Conservation (phyloP, 108 stramenopile genomes). For the Fragilaria crotonensis region DNA sequence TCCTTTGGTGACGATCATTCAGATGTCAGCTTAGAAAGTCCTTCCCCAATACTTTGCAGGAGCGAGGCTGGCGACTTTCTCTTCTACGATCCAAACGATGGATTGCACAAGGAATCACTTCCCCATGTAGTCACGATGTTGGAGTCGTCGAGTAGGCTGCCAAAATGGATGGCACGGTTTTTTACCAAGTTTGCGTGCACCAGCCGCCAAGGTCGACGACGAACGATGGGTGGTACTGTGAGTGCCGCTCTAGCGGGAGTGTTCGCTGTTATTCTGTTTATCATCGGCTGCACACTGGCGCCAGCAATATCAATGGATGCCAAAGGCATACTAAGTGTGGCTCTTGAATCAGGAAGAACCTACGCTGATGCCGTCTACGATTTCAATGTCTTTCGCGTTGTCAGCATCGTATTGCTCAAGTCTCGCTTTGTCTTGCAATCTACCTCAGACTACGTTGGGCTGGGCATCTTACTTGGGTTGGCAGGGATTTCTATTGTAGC, state of each 20-base stretch:
- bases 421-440: conserved; percentile 26
- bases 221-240: neutral
- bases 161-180: neutral
- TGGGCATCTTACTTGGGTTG: conserved; percentile 23
- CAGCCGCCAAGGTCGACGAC: too few relatives aligned
- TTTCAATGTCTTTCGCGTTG: conserved; percentile 28
- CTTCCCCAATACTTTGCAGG: too few relatives aligned
- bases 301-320: conserved; percentile 31
- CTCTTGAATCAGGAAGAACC: conserved; percentile 30
- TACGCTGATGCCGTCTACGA: conserved; percentile 26
- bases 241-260: neutral
- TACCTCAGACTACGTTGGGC: conserved; percentile 31
- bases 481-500: conserved; percentile 13
- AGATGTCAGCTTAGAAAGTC: neutral
- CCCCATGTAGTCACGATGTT: too few relatives aligned
- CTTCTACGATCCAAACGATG: neutral
- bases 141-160: neutral
- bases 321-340: conserved; percentile 13
- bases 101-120: neutral
- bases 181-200: neutral
- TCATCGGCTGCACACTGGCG: conserved; percentile 29
- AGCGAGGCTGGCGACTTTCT: neutral
- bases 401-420: conserved; percentile 24
- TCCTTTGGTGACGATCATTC: neutral
- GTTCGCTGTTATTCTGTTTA: conserved; percentile 12